Base-by-base conservation (phyloP, 2,329 filamentous ascomycete species). In the Exophiala dermatitidis region DNA sequence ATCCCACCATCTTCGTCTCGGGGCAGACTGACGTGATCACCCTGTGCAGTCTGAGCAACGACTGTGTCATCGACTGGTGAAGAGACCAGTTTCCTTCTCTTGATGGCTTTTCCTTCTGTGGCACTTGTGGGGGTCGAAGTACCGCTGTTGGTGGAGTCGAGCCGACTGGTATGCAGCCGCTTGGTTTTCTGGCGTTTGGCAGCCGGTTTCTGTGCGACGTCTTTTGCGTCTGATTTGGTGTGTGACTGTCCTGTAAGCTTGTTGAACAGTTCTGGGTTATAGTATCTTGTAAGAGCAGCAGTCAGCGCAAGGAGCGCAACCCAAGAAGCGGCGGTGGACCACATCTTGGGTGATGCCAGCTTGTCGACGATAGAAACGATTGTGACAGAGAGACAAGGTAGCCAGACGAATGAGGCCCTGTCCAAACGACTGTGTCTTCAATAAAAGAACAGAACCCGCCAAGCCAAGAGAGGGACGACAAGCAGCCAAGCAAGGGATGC, bases 1-100 rank as follows among this genome's bases (percentile, higher is more conserved):
- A 82, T 75, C 42, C 79, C 79, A 54, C 85, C 82, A 53, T 85
- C 69, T 53, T 74, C 78, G 53, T 74, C 69, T 60, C 43, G 65
- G 60, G 47, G 61, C 55, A 57, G 46, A n/a, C 46, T 44, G 28
- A 47, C 50, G 33, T 48, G 31, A 30, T 67, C 65, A 12, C 63
- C 63, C 29, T 64, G 60, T 7, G 64, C 65, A 48, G 67, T 65
- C 48, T 69, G 46, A 26, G 53, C 40, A 19, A 56, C 60, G 31
- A 62, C 65, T 36, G 67, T 65, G 19, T 69, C 66, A 45, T 63
- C 63, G 26, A 63, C 59, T 3, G 66, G 62, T 10, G 66, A 62
- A 37, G 67, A 49, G 4, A 56, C 38, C 8, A 61, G 53, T 65
- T 74, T 74, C 36, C 65, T 65, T 59, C 74, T 74, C 61, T 72